These are phyloP conservation scores for Trifolium subterraneum DNA, from an alignment of 306 rosid genomes.

Conservation along the genomic window DNA sequence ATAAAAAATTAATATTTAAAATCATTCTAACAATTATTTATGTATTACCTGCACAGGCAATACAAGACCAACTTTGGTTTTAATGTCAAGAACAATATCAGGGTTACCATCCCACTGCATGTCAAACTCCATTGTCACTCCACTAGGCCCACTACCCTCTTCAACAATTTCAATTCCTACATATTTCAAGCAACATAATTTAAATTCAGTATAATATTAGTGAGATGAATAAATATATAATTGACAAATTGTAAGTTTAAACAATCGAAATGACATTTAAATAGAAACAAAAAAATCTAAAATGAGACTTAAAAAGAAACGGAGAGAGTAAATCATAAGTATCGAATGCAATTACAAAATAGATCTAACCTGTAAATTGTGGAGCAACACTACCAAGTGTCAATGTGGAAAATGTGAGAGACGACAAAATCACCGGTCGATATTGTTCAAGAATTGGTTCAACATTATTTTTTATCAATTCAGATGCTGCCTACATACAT, in stretches of 20 bases:
- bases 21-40: slow-evolving; percentile 14
- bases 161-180: slow-evolving; percentile 75
- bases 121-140: slow-evolving; percentile 85
- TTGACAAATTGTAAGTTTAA: too few relatives aligned
- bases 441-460: slow-evolving; percentile 86
- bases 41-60: slow-evolving; percentile 83
- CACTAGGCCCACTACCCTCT: slow-evolving; percentile 57
- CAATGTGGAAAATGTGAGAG: slow-evolving; percentile 82
- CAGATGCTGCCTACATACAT: slow-evolving; percentile 79
- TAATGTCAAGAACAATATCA: slow-evolving; percentile 74
- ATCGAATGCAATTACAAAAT: neutral
- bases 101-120: slow-evolving; percentile 98
- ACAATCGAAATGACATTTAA: too few relatives aligned
- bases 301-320: too few relatives aligned
- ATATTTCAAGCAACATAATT: slow-evolving; percentile 39
- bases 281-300: too few relatives aligned
- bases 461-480: slow-evolving; percentile 68
- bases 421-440: slow-evolving; percentile 62
- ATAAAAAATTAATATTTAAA: slow-evolving; percentile 8
- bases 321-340: too few relatives aligned
- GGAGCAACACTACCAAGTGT: slow-evolving; percentile 97
- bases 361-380: slow-evolving; percentile 79
- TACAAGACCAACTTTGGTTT: slow-evolving; percentile 74
- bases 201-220: slow-evolving; percentile 17
- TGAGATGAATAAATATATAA: too few relatives aligned